A percentile compares a stretch with the other conserved stretches of the same genome.
phyloP scores from a whole-genome alignment of 2,329 filamentous ascomycete species.

The Paecilomyces sp. region DNA sequence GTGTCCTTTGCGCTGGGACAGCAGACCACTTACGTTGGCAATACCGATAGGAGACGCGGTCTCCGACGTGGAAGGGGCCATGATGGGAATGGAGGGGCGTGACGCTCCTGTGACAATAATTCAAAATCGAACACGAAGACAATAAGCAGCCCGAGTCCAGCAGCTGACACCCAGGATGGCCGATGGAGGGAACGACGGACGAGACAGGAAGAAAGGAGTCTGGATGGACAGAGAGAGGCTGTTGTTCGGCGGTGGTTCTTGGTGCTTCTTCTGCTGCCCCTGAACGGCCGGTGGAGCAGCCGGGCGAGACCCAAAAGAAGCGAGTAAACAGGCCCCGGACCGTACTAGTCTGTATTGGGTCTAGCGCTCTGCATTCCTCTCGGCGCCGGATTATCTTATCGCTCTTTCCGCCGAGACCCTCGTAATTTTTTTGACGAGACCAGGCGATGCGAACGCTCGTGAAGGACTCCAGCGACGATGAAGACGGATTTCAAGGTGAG shows the following conservation, averaged over 20 bases:
- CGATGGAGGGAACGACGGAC: not conserved
- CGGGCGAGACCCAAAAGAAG: slow-evolving; percentile 10
- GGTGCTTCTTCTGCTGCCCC: slow-evolving; percentile 5
- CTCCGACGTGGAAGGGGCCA: slow-evolving; percentile 49
- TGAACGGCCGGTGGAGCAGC: slow-evolving; percentile 7
- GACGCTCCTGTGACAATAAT: slow-evolving; percentile 5
- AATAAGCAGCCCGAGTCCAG: not conserved
- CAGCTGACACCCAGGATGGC: not conserved
- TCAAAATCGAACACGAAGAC: slow-evolving; percentile 4
- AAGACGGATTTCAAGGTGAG: slow-evolving; percentile 97
- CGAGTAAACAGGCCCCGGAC: slow-evolving; percentile 18
- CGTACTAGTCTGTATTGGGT: slow-evolving; percentile 18
- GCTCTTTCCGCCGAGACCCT: slow-evolving; percentile 7
- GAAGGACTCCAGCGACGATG: slow-evolving; percentile 50
- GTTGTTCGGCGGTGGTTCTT: not conserved
- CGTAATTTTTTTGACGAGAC: slow-evolving; percentile 7
- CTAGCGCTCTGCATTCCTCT: slow-evolving; percentile 12
- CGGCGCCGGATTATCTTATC: slow-evolving; percentile 24
- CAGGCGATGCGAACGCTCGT: slow-evolving; percentile 3
- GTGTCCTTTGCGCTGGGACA: not conserved
- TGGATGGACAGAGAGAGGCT: not conserved
- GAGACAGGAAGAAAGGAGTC: not conserved
- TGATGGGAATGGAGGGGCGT: slow-evolving; percentile 26
- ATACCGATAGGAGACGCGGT: slow-evolving; percentile 63
- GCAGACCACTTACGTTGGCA: slow-evolving; percentile 55